These are phyloP conservation scores for Teratosphaeria zuluensis DNA, from an alignment of 2,329 filamentous ascomycete species.

Conservation along the genomic window DNA sequence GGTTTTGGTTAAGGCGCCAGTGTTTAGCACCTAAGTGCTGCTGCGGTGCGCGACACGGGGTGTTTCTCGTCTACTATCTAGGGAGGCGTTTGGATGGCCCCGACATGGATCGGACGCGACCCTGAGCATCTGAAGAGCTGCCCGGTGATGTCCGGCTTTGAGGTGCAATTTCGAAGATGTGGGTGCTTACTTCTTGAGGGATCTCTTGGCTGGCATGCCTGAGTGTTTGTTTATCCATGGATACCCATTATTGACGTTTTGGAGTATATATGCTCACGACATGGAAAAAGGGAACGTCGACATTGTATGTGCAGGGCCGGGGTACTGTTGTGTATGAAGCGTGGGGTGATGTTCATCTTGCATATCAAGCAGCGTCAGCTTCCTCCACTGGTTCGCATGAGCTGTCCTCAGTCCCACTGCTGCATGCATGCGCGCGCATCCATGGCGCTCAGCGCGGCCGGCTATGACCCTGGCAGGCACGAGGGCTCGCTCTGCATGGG, in stretches of 20 bases:
- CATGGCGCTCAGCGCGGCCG: background rate
- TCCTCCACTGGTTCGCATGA: background rate
- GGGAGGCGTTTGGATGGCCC: background rate
- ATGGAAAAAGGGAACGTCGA: background rate
- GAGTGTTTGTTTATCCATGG: background rate
- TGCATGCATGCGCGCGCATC: background rate
- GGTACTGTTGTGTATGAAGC: no score
- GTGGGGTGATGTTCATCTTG: no score
- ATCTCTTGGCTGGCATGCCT: background rate
- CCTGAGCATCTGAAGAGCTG: background rate
- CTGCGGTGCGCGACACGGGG: background rate
- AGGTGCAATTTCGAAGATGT: background rate
- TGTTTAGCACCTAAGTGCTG: slow-evolving; percentile 26
- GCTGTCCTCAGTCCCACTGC: background rate
- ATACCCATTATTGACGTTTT: background rate
- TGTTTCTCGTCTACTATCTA: background rate
- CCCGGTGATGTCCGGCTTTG: background rate
- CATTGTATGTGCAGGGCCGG: no score
- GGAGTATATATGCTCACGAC: background rate
- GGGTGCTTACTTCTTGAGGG: background rate
- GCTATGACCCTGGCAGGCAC: background rate
- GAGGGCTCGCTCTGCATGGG: background rate
- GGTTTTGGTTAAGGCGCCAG: slow-evolving; percentile 41
- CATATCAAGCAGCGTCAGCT: no score
- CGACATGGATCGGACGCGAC: background rate